Evolutionary conservation across 2,329 filamentous ascomycete genomes (phyloP).

Genomic region (Arachnopeziza araneosa): DNA sequence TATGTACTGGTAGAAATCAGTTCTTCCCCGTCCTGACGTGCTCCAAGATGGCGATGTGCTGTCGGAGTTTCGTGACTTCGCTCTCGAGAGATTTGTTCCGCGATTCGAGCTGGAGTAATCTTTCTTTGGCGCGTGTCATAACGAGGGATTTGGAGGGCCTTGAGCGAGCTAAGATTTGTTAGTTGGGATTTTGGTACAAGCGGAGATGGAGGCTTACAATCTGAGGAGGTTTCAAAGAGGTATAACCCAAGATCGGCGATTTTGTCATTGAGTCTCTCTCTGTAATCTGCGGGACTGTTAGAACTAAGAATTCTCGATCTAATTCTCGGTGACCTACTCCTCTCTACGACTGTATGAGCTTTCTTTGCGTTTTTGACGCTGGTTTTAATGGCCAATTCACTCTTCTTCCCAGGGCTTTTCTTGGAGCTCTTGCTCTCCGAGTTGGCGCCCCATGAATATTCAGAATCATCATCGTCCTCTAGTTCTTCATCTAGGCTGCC

Average conservation of each 20-base stretch:
- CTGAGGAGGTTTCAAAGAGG: constrained; percentile 21
- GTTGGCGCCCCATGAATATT: background rate
- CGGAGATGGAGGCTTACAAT: constrained; percentile 10
- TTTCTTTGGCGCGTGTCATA: constrained; percentile 21
- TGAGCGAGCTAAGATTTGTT: constrained; percentile 10
- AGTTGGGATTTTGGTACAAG: background rate
- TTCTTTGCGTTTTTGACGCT: constrained; percentile 14
- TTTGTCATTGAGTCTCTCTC: constrained; percentile 22
- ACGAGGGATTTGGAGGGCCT: constrained; percentile 23
- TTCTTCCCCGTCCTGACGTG: constrained; percentile 13
- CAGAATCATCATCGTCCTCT: background rate
- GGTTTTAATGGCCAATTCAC: constrained; percentile 1
- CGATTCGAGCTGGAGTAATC: constrained; percentile 19
- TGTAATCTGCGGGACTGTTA: constrained; percentile 11
- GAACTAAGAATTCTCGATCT: background rate
- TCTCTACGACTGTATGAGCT: constrained; percentile 21
- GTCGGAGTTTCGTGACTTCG: constrained; percentile 17
- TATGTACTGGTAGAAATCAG: background rate
- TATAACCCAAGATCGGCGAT: constrained; percentile 19
- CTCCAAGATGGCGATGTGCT: constrained; percentile 19
- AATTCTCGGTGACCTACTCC: constrained; percentile 4
- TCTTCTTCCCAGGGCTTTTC: background rate
- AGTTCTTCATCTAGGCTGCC: background rate
- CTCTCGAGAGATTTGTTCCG: constrained; percentile 15
- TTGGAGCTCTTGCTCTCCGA: background rate